These are phyloP conservation scores for Quercus variabilis DNA, from an alignment of 306 rosid species.

Conservation along the genomic window DNA sequence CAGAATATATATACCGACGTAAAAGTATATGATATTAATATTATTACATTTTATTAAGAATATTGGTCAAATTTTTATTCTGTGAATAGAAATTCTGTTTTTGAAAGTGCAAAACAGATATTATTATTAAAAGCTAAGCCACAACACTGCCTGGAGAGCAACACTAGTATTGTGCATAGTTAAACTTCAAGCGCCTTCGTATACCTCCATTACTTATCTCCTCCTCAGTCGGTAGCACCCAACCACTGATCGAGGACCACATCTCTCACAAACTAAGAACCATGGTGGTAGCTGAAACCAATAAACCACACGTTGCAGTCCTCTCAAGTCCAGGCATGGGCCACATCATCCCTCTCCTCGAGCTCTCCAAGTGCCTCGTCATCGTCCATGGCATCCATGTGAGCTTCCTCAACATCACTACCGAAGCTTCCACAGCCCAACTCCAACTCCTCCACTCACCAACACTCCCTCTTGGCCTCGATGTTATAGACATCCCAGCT, in stretches of 20 bases:
- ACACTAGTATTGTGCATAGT: no score
- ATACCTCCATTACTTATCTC: no score
- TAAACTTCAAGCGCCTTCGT: no score
- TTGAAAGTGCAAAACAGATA: no score
- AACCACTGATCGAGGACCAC: neutral
- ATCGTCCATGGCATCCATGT: slow-evolving; percentile 24
- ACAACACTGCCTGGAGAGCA: no score
- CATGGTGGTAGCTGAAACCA: neutral
- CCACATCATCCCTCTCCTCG: slow-evolving; percentile 39
- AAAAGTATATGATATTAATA: no score
- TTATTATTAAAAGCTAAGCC: no score
- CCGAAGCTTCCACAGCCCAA: slow-evolving; percentile 44
- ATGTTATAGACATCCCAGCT: slow-evolving; percentile 35
- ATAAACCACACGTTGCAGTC: slow-evolving; percentile 22
- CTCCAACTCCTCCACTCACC: slow-evolving; percentile 30
- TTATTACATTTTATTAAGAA: no score
- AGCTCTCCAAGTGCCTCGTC: slow-evolving; percentile 34
- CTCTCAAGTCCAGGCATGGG: slow-evolving; percentile 51
- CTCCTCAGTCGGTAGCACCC: no score
- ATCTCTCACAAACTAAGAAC: neutral
- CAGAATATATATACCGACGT: no score
- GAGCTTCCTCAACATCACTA: slow-evolving; percentile 49
- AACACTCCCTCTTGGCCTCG: slow-evolving; percentile 20
- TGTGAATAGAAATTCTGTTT: no score
- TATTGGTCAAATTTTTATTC: no score